Evolutionary conservation across 1,139 yeast species (phyloP).

Genomic region (Eremothecium sinecaudum): DNA sequence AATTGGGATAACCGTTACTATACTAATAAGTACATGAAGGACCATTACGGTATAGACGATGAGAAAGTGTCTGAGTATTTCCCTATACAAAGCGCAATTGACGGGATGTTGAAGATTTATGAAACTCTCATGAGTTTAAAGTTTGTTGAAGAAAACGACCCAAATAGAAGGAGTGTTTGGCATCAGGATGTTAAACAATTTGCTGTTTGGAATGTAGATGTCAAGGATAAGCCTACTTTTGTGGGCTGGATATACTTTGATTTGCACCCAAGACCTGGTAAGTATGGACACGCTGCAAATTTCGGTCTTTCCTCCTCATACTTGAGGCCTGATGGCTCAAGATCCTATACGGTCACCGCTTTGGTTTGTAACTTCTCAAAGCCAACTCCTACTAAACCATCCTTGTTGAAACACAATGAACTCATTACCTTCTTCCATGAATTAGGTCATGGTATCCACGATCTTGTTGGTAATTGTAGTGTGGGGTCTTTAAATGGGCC

Average conservation of each 20-base stretch:
- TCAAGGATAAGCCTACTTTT: conserved; percentile 43
- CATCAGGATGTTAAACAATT: conserved; percentile 69
- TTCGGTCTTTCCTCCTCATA: conserved; percentile 63
- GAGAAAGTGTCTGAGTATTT: conserved; percentile 66
- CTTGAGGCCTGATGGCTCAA: conserved; percentile 38
- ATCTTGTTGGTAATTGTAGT: conserved; percentile 55
- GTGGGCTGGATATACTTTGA: conserved; percentile 76
- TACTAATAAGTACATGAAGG: conserved; percentile 54
- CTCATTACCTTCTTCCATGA: conserved; percentile 84
- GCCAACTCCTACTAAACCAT: conserved; percentile 61
- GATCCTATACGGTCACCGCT: conserved; percentile 61
- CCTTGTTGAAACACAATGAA: conserved; percentile 67
- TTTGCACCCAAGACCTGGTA: conserved; percentile 76
- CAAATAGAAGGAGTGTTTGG: conserved; percentile 45
- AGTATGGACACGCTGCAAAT: conserved; percentile 82
- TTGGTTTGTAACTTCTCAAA: conserved; percentile 80
- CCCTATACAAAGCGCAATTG: conserved; percentile 60
- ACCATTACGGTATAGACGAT: conserved; percentile 61
- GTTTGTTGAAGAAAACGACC: conserved; percentile 44
- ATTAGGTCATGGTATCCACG: conserved; percentile 83
- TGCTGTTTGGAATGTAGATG: conserved; percentile 60
- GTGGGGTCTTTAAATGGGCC: conserved; percentile 63
- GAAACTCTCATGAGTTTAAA: conserved; percentile 59
- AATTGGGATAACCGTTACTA: conserved; percentile 70
- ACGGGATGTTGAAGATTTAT: conserved; percentile 59